Evolutionary conservation across 1,284 basidiomycete genomes (phyloP).

Genomic region (Apiotrichum sp.): DNA sequence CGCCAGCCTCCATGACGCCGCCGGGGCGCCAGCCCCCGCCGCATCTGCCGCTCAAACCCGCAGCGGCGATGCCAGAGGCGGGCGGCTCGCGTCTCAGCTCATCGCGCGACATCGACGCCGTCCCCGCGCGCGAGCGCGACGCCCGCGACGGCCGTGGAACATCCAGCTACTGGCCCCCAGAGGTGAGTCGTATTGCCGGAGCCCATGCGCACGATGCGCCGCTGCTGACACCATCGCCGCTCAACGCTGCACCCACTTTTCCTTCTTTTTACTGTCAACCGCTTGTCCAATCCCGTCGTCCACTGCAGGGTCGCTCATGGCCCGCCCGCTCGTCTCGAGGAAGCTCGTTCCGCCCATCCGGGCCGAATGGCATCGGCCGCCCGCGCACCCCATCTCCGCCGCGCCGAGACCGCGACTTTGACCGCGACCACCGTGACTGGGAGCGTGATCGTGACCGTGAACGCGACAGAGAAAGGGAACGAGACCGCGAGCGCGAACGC

Average conservation of each 20-base stretch:
- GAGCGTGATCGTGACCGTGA: constrained; percentile 8
- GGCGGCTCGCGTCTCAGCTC: constrained; percentile 8
- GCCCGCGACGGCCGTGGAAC: constrained; percentile 2
- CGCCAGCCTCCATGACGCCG: constrained; percentile 15
- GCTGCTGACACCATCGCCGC: not conserved
- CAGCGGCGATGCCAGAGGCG: constrained; percentile 12
- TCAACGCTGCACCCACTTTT: too few relatives aligned
- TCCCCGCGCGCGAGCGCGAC: constrained; percentile 15
- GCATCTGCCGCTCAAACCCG: constrained; percentile 17
- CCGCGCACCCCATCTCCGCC: constrained; percentile 13
- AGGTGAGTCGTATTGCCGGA: not conserved
- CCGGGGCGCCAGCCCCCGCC: constrained; percentile 22
- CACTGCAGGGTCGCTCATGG: constrained; percentile 7
- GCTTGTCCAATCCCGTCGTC: too few relatives aligned
- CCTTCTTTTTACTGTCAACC: too few relatives aligned
- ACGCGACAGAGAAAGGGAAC: constrained; percentile 10
- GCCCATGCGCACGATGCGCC: not conserved
- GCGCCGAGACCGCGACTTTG: constrained; percentile 6
- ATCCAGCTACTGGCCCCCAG: constrained; percentile 8
- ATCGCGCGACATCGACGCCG: constrained; percentile 18
- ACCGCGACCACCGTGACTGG: constrained; percentile 6
- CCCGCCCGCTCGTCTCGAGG: constrained; percentile 2
- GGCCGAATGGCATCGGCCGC: constrained; percentile 11
- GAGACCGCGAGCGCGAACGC: constrained; percentile 9
- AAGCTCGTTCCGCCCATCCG: constrained; percentile 10